Conservation (phyloP, 208 protist genomes). For the Plasmodiophora brassicae region DNA sequence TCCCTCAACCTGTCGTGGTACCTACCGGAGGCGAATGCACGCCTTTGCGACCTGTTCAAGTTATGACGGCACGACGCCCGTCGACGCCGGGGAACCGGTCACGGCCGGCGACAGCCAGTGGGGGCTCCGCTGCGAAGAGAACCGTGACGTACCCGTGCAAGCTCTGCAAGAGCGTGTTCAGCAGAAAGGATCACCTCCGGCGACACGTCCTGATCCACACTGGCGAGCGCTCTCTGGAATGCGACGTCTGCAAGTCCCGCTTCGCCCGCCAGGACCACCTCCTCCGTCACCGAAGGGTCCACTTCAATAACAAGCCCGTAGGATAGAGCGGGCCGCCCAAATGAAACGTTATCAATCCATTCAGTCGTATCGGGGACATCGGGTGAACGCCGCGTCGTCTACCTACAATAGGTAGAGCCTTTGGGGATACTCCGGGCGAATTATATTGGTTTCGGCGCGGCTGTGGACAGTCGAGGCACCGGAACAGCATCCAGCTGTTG, state of each 20-base stretch:
- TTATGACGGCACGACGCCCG: background rate
- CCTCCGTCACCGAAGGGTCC: background rate
- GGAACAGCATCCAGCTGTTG: constrained; percentile 17
- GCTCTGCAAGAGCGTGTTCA: background rate
- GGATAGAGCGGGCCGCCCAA: no score
- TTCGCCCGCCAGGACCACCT: background rate
- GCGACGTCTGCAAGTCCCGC: background rate
- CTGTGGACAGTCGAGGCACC: no score
- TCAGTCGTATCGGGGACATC: no score
- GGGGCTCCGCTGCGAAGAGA: no score
- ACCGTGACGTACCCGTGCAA: background rate
- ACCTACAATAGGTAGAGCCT: no score
- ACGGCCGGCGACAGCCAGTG: background rate
- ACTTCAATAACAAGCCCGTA: background rate
- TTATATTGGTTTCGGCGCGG: no score
- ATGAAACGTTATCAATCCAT: no score
- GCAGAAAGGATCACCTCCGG: background rate
- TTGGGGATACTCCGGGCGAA: no score
- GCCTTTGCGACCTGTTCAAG: no score
- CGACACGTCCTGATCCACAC: background rate
- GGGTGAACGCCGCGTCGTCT: no score
- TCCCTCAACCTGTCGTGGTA: no score
- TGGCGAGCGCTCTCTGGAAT: background rate
- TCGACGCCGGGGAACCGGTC: background rate
- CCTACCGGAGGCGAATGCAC: no score